Conservation (phyloP, 352 stramenopile species). For the Pilasporangium apinafurcum region DNA sequence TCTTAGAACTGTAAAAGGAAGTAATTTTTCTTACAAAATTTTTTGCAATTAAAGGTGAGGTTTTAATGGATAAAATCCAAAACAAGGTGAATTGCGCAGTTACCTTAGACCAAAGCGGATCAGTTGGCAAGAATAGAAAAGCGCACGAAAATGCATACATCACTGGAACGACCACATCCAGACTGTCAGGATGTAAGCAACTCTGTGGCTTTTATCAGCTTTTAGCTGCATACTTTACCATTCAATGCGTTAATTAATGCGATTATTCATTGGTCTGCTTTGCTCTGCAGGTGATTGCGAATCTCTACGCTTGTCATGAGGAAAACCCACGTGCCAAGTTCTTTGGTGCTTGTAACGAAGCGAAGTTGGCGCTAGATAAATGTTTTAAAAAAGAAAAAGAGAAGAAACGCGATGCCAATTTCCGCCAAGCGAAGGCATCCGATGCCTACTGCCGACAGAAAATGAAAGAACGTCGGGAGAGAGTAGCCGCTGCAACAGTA, state of each 20-base stretch:
- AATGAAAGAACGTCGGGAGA: conserved; percentile 64
- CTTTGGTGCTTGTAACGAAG: conserved; percentile 58
- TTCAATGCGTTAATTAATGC: background rate
- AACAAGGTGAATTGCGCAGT: background rate
- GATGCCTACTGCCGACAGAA: conserved; percentile 71
- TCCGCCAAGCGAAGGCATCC: conserved; percentile 55
- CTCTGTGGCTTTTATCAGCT: background rate
- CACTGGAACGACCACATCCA: conserved; percentile 70
- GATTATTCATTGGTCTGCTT: background rate
- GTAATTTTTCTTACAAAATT: no score
- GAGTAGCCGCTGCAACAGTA: conserved; percentile 16
- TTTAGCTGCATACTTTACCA: background rate
- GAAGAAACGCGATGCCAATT: conserved; percentile 51
- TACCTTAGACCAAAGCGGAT: no score
- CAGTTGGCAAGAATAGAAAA: background rate
- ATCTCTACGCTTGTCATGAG: conserved; percentile 63
- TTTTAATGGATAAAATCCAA: background rate
- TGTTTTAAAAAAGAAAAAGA: conserved; percentile 77
- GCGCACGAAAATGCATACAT: conserved; percentile 51
- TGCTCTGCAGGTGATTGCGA: conserved; percentile 51
- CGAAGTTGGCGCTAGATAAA: conserved; percentile 69
- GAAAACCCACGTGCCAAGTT: conserved; percentile 77
- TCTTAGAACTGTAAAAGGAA: no score
- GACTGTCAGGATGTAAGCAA: conserved; percentile 68
- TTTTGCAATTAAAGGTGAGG: conserved; percentile 1